phyloP scores from a whole-genome alignment of 345 rosid species.

The Pugionium dolabratum region DNA sequence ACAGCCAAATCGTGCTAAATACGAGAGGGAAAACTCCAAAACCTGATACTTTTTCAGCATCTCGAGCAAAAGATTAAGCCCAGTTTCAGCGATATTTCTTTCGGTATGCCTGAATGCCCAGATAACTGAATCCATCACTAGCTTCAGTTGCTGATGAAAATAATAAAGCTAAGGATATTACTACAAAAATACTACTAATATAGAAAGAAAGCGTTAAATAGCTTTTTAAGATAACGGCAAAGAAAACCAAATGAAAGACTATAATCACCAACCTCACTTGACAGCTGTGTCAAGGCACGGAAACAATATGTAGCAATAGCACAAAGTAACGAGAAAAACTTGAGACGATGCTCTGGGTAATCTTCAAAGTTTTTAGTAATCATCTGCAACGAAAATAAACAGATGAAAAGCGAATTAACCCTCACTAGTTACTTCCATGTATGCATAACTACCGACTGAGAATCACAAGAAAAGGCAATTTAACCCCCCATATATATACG shows the following conservation, averaged over 20 bases:
- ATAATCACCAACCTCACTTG: conserved; percentile 76
- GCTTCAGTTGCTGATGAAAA: conserved; percentile 79
- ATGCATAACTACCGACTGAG: too few species aligned
- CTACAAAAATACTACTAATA: too few species aligned
- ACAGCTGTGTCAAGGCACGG: conserved; percentile 82
- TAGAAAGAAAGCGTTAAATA: neutral
- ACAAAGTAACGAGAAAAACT: conserved; percentile 94
- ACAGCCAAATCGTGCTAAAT: conserved; percentile 34
- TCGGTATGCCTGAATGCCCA: conserved; percentile 99
- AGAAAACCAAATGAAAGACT: conserved; percentile 16
- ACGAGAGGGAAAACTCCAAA: conserved; percentile 37
- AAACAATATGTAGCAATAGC: conserved; percentile 96
- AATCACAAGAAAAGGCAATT: too few species aligned
- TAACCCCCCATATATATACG: too few species aligned
- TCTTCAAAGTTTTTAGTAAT: conserved; percentile 98
- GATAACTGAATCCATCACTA: conserved; percentile 97
- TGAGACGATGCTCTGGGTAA: conserved; percentile 97
- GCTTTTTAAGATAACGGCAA: neutral
- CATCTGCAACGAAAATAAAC: conserved; percentile 59
- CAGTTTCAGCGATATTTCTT: conserved; percentile 98
- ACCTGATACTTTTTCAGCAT: conserved; percentile 96
- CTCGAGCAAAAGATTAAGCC: conserved; percentile 84
- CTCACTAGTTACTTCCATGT: too few species aligned
- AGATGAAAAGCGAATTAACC: too few species aligned
- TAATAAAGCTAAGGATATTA: conserved; percentile 9